phyloP scores from a whole-genome alignment of 257 asterid genomes.

The Solanum virginianum region DNA sequence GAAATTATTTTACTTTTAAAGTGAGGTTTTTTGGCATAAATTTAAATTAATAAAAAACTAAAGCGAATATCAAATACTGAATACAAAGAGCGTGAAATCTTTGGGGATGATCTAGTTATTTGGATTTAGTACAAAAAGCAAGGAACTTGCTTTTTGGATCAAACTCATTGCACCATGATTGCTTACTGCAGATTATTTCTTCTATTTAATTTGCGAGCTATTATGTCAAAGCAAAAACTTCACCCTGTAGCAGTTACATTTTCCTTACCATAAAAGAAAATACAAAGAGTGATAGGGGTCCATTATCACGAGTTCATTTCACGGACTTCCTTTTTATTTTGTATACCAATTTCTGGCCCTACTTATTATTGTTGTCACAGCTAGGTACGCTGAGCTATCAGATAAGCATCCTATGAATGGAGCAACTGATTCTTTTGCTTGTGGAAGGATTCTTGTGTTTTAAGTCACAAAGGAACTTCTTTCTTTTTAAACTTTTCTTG shows the following conservation, averaged over 20 bases:
- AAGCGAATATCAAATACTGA: neutral
- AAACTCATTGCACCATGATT: too few species aligned
- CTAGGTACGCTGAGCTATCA: neutral
- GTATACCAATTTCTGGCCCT: neutral
- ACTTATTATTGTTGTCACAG: neutral
- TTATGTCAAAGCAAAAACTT: too few species aligned
- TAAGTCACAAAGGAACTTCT: neutral
- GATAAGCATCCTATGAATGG: neutral
- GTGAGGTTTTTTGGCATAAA: neutral
- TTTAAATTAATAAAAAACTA: accelerated
- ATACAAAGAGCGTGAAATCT: too few species aligned
- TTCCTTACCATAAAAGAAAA: too few species aligned
- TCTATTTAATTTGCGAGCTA: too few species aligned
- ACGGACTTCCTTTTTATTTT: neutral
- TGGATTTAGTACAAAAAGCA: too few species aligned
- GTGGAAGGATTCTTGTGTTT: neutral
- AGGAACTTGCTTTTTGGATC: too few species aligned
- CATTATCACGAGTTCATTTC: neutral
- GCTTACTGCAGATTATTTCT: too few species aligned
- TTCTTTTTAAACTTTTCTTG: neutral
- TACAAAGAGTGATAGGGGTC: neutral
- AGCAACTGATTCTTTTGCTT: neutral
- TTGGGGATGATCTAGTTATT: too few species aligned
- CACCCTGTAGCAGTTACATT: too few species aligned
- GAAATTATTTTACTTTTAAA: neutral